Conservation (phyloP, 2,329 filamentous ascomycete species). For the Tolypocladium tropicale region DNA sequence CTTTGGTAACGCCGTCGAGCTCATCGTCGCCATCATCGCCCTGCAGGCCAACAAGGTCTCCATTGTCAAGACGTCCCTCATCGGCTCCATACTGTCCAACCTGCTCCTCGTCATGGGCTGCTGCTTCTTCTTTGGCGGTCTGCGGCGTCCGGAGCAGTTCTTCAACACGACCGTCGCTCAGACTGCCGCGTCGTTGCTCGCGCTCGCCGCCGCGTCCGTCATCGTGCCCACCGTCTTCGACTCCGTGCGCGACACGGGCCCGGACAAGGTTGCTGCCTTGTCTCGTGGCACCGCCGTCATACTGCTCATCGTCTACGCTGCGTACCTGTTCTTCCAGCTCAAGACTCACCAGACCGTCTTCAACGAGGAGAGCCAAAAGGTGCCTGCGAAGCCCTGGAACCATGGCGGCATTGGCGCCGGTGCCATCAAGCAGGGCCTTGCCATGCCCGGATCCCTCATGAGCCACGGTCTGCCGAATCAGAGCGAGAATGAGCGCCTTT, state of each 20-base stretch:
- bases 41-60: constrained; percentile 62
- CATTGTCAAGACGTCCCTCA: constrained; percentile 87
- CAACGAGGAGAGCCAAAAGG: constrained; percentile 69
- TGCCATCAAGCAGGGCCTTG: constrained; percentile 28
- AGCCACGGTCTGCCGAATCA: constrained; percentile 20
- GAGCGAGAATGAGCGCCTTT: constrained; percentile 34
- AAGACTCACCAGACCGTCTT: constrained; percentile 76
- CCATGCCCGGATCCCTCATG: constrained; percentile 28
- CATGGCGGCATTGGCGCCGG: constrained; percentile 16
- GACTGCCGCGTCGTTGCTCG: constrained; percentile 72
- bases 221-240: constrained; percentile 88
- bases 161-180: constrained; percentile 92
- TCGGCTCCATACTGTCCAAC: constrained; percentile 88
- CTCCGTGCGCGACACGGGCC: constrained; percentile 29
- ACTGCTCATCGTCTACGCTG: constrained; percentile 71
- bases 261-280: constrained; percentile 44
- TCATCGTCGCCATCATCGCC: constrained; percentile 83
- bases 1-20: constrained; percentile 86
- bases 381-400: constrained; percentile 45
- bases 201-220: constrained; percentile 67
- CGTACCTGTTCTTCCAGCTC: constrained; percentile 84
- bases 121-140: constrained; percentile 82
- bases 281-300: constrained; percentile 71
- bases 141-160: constrained; percentile 69
- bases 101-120: constrained; percentile 81